phyloP scores from a whole-genome alignment of 176 grass and related monocot species.

The Rhynchospora breviuscula region DNA sequence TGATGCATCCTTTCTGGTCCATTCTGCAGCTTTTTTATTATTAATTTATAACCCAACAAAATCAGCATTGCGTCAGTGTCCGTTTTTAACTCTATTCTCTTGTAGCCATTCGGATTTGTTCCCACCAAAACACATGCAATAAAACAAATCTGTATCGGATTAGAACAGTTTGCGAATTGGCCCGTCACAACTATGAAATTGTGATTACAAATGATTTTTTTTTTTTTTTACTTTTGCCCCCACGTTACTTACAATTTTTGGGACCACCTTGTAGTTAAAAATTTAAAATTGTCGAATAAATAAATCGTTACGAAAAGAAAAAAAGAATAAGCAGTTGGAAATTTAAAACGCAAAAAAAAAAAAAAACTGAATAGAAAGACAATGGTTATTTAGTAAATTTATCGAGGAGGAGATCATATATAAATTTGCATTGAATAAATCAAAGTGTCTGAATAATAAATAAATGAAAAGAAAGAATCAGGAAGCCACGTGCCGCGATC shows the following conservation, averaged over 20 bases:
- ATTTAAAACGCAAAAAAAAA: not conserved
- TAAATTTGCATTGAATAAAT: not conserved
- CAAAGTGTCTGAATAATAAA: not conserved
- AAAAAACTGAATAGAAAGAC: not conserved
- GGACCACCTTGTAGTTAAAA: not conserved
- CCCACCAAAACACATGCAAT: not conserved
- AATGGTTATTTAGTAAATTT: not conserved
- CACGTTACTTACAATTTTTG: not conserved
- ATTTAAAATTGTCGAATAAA: not conserved
- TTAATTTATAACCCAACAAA: not conserved
- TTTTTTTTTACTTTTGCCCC: too few relatives aligned
- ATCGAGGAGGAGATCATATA: not conserved
- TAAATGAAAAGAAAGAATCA: not conserved
- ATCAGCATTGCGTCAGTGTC: constrained; percentile 19
- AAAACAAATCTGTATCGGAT: not conserved
- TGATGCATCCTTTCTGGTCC: not conserved
- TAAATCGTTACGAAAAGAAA: not conserved
- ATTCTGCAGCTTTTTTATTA: not conserved
- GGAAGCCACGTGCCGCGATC: constrained; percentile 27
- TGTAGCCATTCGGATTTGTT: constrained; percentile 8
- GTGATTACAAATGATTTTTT: too few relatives aligned
- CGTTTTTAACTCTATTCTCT: constrained; percentile 10
- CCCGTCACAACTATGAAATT: not conserved
- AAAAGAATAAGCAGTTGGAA: not conserved
- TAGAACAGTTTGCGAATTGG: not conserved